Evolutionary conservation across 2,329 filamentous ascomycete genomes (phyloP), one percentile per base, ranked within the genome.

Genomic region (Colletotrichum cereale): DNA sequence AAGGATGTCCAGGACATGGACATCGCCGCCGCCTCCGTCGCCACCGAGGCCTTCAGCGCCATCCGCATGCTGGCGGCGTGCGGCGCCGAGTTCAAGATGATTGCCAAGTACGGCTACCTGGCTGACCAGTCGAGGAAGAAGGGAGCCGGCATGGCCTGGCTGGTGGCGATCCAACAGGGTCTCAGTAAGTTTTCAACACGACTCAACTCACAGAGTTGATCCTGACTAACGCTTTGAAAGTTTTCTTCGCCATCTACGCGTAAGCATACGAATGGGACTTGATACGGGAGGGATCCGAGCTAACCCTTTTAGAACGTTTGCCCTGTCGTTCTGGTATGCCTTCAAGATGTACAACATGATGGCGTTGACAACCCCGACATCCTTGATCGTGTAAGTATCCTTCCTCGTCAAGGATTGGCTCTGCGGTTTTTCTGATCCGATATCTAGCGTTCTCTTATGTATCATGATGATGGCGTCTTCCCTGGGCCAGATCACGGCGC

Each of bases 61-160:
- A 81, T 85, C 31, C 80, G 84, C 12, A 84, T 84, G n/a, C 80
- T 86, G 1, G 78, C 83, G 5, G 81, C 84, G 0, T 81, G 83
- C 12, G 82, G 83, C 6, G 84, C 84, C 0, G 79, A 86, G 73
- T 72, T 74, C 1, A 75, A 78, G 5, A 76, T 85, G 56, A 75
- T 76, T 0, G 74, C 67, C 3, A 83, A 80, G 60, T 85, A 86
- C 66, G 74, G 73, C 0, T 34, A 67, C 5, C 82, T 80, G 73
- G 79, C 84, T 1, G 75, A 79, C 2, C 78, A 84, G 65, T 78
- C 84, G 1, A 76, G 78, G 10, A 77, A 76, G 36, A 75, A 77
- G 26, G 82, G 79, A 5, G 55, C 76, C 10, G 67, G 73, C 14
- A 74, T 77, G 52, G 72, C 74, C 12, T 76, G 75, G 42, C 62